Percentiles rank a stretch among this genome's conserved stretches.
Conservation (phyloP, 345 rosid genomes). For the Adansonia digitata region DNA sequence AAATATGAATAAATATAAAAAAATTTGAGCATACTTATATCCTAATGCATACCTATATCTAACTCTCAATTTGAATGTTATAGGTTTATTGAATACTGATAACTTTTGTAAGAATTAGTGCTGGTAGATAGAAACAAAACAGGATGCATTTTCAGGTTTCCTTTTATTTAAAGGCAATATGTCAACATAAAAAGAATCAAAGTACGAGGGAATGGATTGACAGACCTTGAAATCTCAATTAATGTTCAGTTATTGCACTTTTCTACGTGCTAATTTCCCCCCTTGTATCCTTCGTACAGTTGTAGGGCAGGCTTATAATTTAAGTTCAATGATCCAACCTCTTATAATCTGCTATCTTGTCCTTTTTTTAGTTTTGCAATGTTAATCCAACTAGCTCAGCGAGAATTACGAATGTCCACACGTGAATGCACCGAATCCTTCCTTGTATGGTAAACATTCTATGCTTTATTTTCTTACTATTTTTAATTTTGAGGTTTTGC, state of each 20-base stretch:
- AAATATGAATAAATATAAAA: no score
- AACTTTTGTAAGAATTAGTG: no score
- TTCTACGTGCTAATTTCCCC: not conserved
- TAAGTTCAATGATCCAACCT: not conserved
- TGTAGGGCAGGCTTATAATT: not conserved
- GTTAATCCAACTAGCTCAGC: not conserved
- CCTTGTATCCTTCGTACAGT: not conserved
- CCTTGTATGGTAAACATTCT: no score
- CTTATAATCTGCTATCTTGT: not conserved
- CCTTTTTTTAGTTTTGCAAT: slow-evolving; percentile 6
- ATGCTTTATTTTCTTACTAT: not conserved
- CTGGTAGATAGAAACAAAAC: no score
- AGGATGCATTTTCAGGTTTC: no score
- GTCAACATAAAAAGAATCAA: not conserved
- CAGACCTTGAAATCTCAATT: slow-evolving; percentile 17
- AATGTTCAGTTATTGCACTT: not conserved
- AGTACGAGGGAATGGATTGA: not conserved
- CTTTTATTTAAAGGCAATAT: not conserved
- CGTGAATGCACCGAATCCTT: not conserved
- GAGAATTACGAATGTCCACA: slow-evolving; percentile 24
- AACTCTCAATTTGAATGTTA: no score
- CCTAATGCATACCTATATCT: no score
- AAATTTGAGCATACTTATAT: no score
- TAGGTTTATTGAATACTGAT: no score
- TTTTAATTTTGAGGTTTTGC: not conserved